Conservation (phyloP, 345 rosid genomes). For the Camelina sativa region DNA sequence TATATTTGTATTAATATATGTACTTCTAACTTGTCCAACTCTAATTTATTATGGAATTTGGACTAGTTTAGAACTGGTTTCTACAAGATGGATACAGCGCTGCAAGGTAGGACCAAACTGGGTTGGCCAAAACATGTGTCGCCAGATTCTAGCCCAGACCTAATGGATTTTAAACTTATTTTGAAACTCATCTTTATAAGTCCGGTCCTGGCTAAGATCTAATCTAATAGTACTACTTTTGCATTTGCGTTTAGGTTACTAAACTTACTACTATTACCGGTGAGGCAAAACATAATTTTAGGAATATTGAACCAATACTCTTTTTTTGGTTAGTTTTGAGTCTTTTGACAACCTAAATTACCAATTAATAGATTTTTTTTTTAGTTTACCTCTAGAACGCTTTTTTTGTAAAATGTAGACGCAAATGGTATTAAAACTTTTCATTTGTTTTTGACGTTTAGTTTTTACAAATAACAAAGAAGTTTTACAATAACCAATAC, state of each 20-base stretch:
- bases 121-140: conserved; percentile 2
- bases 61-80: neutral
- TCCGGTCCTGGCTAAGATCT: conserved; percentile 1
- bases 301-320: neutral
- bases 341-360: neutral
- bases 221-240: neutral
- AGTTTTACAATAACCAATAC: neutral
- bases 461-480: neutral
- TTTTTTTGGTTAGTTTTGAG: neutral
- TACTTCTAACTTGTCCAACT: neutral
- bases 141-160: neutral
- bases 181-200: neutral
- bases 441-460: neutral
- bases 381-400: too few species aligned
- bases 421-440: neutral
- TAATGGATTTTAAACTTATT: neutral
- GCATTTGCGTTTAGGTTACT: neutral
- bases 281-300: neutral
- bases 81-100: neutral
- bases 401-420: too few species aligned
- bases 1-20: neutral
- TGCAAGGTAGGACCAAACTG: conserved; percentile 16
- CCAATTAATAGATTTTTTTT: too few species aligned
- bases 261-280: neutral
- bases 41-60: neutral